Percentiles rank a stretch among this genome's conserved stretches.
Conservation (phyloP, 176 grass and related monocot species). For the Musa acuminata region DNA sequence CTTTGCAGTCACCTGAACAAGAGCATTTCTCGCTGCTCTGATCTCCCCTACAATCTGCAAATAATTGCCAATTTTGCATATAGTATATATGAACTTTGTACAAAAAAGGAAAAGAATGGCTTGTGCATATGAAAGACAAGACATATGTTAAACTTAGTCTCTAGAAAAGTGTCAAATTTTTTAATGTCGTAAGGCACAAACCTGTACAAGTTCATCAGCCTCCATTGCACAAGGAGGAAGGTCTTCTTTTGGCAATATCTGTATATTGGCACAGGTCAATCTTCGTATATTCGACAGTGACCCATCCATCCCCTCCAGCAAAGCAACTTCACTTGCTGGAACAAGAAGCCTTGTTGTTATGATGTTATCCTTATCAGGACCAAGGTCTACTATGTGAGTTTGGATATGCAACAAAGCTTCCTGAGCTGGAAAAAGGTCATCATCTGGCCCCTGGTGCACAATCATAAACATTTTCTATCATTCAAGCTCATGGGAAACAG, state of each 20-base stretch:
- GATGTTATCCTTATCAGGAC: constrained; percentile 92
- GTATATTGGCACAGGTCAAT: constrained; percentile 70
- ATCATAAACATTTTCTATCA: background rate
- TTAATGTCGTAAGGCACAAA: constrained; percentile 27
- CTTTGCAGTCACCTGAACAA: constrained; percentile 71
- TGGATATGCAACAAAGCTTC: constrained; percentile 94
- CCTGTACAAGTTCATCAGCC: constrained; percentile 96
- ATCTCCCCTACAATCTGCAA: constrained; percentile 97
- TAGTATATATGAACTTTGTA: background rate
- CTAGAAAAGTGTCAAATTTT: background rate
- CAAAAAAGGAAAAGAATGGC: constrained; percentile 10
- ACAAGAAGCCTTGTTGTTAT: constrained; percentile 91
- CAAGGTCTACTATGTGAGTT: constrained; percentile 87
- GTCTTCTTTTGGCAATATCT: constrained; percentile 87
- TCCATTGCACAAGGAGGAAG: constrained; percentile 72
- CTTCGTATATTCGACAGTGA: constrained; percentile 84
- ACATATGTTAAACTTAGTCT: background rate
- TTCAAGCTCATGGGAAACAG: background rate
- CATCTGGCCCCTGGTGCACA: constrained; percentile 60
- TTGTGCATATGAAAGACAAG: constrained; percentile 4
- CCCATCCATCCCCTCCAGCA: constrained; percentile 64
- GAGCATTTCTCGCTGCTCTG: constrained; percentile 84
- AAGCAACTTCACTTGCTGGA: constrained; percentile 75
- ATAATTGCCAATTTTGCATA: background rate
- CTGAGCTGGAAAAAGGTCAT: constrained; percentile 91